Evolutionary conservation across 2,329 filamentous ascomycete genomes (phyloP), one percentile per base, ranked within the genome.

Genomic region (Fusarium buharicum): DNA sequence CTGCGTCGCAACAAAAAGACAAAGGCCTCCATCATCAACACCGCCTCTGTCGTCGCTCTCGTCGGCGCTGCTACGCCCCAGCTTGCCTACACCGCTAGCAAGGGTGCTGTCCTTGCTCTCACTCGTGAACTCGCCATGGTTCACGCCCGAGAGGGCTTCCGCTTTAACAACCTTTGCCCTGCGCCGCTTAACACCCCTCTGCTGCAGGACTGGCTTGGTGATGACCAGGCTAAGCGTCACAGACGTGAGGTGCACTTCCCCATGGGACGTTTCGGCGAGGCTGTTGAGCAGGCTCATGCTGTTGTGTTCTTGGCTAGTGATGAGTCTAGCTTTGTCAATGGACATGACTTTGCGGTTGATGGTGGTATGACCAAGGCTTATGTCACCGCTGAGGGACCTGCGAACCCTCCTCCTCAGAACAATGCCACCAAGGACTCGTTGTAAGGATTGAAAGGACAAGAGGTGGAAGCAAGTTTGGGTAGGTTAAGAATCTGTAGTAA

Each of bases 351-450:
- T 79, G 90, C 96, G 5, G 93, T 98, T 22, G 95, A 99, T 72
- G 95, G 95, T 55, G 94, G 94, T 58, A 92, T 99, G 91, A 94
- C 88, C 71, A 97, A 91, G 83, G 91, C 93, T 39, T 98, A 97
- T 76, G 87, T 90, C 24, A 90, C 87, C 1, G 79, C 87, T 2
- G 86, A 89, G 76, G 87, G 87, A 4, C 79, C 84, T 13, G 73
- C 86, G 9, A 67, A 79, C 0, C 67, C 78, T 11, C 81, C 83
- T 6, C 88, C 88, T 4, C 73, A 76, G 60, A 90, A 88, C 77
- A 87, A 88, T 67, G 85, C 85, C n/a, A 64, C 70, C 55, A 85
- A 82, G 77, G 73, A 76, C 14, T 78, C 77, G 36, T 73, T 85
- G 52, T 45, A 50, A 58, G 14, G 34, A 36, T 18, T 10, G 45